These are phyloP conservation scores for Blastocrithidia nonstop DNA, from an alignment of 208 protist species.

Conservation along the genomic window DNA sequence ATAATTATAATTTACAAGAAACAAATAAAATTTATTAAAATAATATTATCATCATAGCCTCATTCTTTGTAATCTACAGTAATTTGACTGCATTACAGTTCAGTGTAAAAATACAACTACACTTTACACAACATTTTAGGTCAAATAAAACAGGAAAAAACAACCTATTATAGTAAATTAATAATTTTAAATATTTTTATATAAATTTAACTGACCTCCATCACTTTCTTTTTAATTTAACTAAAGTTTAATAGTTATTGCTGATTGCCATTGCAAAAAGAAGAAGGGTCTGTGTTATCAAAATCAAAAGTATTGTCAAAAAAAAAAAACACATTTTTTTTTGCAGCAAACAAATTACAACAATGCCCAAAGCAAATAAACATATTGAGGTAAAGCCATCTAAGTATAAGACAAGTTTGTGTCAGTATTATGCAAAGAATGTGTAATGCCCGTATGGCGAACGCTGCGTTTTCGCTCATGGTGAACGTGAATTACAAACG, in stretches of 20 bases:
- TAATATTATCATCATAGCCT: no score
- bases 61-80: no score
- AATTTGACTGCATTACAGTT: no score
- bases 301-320: no score
- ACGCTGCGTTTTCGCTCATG: constrained; percentile 75
- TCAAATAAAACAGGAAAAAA: no score
- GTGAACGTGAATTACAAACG: constrained; percentile 57
- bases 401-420: constrained; percentile 72
- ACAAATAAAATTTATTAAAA: constrained; percentile 2
- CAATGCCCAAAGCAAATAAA: constrained; percentile 21
- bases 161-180: background rate
- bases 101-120: no score
- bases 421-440: constrained; percentile 42
- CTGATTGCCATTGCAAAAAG: no score
- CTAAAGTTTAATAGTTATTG: no score
- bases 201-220: background rate
- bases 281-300: no score
- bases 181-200: background rate
- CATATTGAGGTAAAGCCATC: constrained; percentile 68
- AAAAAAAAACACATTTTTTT: no score
- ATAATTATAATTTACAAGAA: background rate
- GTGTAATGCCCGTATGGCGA: constrained; percentile 45
- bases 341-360: no score
- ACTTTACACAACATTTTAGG: no score
- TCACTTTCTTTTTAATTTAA: background rate